A percentile compares a stretch with the other conserved stretches of the same genome.
phyloP scores from a whole-genome alignment of 441 rosid genomes.

The Codiaeum variegatum region DNA sequence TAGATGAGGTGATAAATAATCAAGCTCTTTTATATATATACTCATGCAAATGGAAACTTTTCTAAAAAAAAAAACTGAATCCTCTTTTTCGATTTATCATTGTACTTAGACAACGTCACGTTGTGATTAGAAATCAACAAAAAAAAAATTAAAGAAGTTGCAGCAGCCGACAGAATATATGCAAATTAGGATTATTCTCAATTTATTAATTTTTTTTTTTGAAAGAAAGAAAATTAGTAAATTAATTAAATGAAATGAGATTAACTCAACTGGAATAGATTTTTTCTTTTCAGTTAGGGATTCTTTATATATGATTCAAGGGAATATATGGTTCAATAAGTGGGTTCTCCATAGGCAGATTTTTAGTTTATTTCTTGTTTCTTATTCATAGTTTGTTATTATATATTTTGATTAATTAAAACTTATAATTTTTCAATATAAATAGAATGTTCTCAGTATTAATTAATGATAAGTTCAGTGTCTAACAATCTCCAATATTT shows the following conservation, averaged over 20 bases:
- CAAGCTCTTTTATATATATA: no score
- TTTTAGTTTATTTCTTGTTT: neutral
- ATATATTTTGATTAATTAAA: no score
- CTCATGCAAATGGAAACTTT: no score
- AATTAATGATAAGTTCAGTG: no score
- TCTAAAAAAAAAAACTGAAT: no score
- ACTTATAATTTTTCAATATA: no score
- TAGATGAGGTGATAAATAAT: no score
- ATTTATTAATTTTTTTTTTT: neutral
- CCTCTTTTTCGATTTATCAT: no score
- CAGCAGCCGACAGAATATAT: conserved; percentile 13
- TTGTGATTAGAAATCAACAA: conserved; percentile 19
- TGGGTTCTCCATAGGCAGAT: neutral
- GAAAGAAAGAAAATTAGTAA: neutral
- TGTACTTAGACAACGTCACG: conserved; percentile 1
- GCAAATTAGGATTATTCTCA: neutral
- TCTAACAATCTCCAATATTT: no score
- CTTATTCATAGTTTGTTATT: neutral
- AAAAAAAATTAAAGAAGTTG: neutral
- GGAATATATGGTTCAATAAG: conserved; percentile 18
- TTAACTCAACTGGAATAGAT: neutral
- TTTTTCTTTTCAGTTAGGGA: neutral
- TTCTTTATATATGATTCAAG: neutral
- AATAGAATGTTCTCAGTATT: no score
- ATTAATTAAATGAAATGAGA: neutral